Evolutionary conservation across 83 land plant species (phyloP).

Genomic region (Picea abies): DNA sequence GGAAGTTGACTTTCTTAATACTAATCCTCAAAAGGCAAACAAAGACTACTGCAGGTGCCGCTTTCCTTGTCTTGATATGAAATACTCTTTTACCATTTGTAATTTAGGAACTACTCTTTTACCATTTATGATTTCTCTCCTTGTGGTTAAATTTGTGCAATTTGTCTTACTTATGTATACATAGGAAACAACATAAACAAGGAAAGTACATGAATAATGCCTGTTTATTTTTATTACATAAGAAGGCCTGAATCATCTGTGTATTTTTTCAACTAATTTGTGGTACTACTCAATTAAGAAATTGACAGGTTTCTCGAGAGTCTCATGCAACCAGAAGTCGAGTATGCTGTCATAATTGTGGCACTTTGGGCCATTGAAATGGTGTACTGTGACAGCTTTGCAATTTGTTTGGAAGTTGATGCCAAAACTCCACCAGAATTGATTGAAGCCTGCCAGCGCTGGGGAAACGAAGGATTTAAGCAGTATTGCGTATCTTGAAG

Average conservation of each 20-base stretch:
- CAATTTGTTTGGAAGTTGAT: conserved; percentile 60
- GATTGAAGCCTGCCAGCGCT: conserved; percentile 66
- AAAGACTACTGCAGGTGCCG: conserved; percentile 70
- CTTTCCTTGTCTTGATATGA: not conserved
- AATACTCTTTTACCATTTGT: too few species aligned
- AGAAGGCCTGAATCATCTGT: not conserved
- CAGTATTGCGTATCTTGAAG: conserved; percentile 57
- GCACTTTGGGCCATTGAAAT: conserved; percentile 91
- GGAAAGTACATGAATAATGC: not conserved
- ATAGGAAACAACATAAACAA: too few species aligned
- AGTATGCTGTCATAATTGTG: conserved; percentile 60
- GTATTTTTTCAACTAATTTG: not conserved
- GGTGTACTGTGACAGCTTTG: conserved; percentile 81
- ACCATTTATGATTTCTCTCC: not conserved
- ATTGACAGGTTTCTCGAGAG: conserved; percentile 67
- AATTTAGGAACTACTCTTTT: too few species aligned
- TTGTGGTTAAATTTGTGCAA: not conserved
- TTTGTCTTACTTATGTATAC: not conserved
- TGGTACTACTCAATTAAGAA: not conserved
- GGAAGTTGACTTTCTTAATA: conserved; percentile 34
- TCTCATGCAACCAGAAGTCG: conserved; percentile 46
- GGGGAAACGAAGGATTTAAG: conserved; percentile 81
- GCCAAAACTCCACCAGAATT: conserved; percentile 73
- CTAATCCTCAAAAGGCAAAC: conserved; percentile 44
- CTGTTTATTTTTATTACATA: not conserved